Base-by-base conservation (phyloP, 179 eudicot species). In the Patellifolia procumbens region DNA sequence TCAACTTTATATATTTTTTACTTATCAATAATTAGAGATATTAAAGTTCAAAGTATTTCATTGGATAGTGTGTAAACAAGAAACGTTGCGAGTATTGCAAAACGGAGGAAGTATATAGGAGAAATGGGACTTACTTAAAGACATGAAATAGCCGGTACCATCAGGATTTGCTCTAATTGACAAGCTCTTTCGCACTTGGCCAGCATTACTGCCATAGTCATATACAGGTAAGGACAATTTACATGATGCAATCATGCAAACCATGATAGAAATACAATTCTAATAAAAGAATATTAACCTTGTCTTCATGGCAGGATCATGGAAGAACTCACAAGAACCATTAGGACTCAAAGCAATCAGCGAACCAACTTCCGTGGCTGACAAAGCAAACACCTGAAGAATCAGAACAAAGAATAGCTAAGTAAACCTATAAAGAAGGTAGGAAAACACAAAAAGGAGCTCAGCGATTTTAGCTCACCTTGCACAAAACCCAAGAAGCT, bases 241-340 rank as follows among this genome's bases (percentile, higher is more conserved):
- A 15, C 55, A 37, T 3, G 32, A 53, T 46, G 35, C 43, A 46
- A 24, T 7, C 9, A 56, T 48, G 48, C 28, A 53, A 22, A 64
- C 4, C 43, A 29, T 39, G 67, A 17, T 16, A 46, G 26, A 22
- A 45, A 20, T n/a, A 32, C 4, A 10, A 17, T 68, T 28, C 28
- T 34, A 37, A 9, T 31, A 58, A 42, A 68, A 81, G 74, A 60
- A 12, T 24, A 64, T n/a, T n/a, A 68, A 95, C 99, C 93, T 91
- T 67, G 97, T 79, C 64, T 70, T 15, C 86, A 93, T 88, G 64
- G 92, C 83, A 78, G 99, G 99, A 76, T 95, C 99, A 84, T 95
- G 99, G 79, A 93, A 93, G 87, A 95, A 91, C 76, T 95, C 99
- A 82, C 95, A 91, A 64, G 95, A 84, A 52, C 90, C 91, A 51